Evolutionary conservation across 2,329 filamentous ascomycete species (phyloP), one percentile per base, ranked within the genome.

Genomic region (Fusarium pseudonygamai): DNA sequence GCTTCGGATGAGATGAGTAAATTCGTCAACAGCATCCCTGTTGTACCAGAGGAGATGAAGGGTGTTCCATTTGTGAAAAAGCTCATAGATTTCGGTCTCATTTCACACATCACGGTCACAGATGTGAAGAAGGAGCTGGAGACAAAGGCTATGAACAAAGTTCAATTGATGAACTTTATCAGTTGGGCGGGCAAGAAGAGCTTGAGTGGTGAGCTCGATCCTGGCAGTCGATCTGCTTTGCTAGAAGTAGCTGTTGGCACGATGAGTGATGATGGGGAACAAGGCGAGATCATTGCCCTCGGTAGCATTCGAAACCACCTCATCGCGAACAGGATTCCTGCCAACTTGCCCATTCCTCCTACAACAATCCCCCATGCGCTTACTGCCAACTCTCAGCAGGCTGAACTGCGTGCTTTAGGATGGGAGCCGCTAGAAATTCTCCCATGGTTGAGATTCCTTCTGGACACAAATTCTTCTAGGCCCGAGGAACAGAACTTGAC

Each of bases 1-100:
- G 93, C 85, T 80, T 84, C 92, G 80, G 80, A 93, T 85, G 86
- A 91, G 75, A 80, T 92, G 57, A 85, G 84, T 77, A 87, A 88
- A 66, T 99, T 99, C 79, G 90, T 98, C 64, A 92, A 95, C 64
- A 93, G 93, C 39, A 96, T 99, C 70, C 95, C 96, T 1, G 91
- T 97, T 43, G 86, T 98, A 8, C 93, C 96, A 3, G 90, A 93
- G 49, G 91, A 92, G 67, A 87, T 98, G 75, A 90, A 92, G 66
- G 87, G 91, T 15, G 88, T 88, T n/a, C 87, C 88, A 0, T 97
- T 99, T 76, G 90, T 98, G 65, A 88, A 88, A 66, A 95, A 93
- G 76, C 84, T 99, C 50, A 91, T 92, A 64, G 93, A 95, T 40
- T 96, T 95, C 79, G 95, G 94, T 3, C 87, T 98, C 63, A 89